Percentiles rank a stretch among this genome's conserved stretches.
Conservation (phyloP, 805 yeast species). For the Cyberlindnera meyerae region DNA sequence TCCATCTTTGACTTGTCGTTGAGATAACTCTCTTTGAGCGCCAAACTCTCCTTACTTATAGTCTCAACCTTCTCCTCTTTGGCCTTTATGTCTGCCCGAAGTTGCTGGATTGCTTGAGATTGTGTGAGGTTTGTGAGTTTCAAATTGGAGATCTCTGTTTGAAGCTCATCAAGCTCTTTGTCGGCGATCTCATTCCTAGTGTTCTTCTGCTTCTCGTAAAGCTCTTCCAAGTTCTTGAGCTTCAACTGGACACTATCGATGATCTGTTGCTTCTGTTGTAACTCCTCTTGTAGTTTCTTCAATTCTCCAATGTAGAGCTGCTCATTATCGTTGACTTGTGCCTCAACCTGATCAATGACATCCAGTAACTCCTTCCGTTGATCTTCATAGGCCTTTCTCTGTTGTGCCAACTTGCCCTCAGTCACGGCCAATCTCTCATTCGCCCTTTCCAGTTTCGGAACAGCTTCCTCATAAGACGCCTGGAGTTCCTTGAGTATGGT, state of each 20-base stretch:
- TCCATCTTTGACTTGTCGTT: slow-evolving; percentile 10
- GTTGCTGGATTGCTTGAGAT: slow-evolving; percentile 24
- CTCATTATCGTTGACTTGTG: slow-evolving; percentile 53
- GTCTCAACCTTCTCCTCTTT: slow-evolving; percentile 10
- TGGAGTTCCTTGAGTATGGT: slow-evolving; percentile 13
- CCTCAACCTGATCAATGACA: slow-evolving; percentile 50
- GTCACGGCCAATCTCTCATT: slow-evolving; percentile 13
- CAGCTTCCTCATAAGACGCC: slow-evolving; percentile 6
- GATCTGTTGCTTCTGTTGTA: slow-evolving; percentile 25
- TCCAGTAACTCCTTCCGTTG: slow-evolving; percentile 58
- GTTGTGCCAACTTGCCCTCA: slow-evolving; percentile 44
- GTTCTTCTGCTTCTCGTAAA: slow-evolving; percentile 12
- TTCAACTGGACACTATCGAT: slow-evolving; percentile 23
- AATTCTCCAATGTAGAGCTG: slow-evolving; percentile 43
- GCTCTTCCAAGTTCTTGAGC: slow-evolving; percentile 16
- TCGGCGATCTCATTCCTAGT: slow-evolving; percentile 24
- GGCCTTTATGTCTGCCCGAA: slow-evolving; percentile 19
- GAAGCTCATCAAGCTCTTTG: slow-evolving; percentile 29
- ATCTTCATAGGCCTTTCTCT: slow-evolving; percentile 42
- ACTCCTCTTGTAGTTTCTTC: slow-evolving; percentile 29
- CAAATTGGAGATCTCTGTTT: slow-evolving; percentile 29
- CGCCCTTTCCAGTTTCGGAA: slow-evolving; percentile 11
- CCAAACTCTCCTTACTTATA: slow-evolving; percentile 24
- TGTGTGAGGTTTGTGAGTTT: slow-evolving; percentile 28
- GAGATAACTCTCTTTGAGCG: slow-evolving; percentile 25